Evolutionary conservation across 345 rosid species (phyloP), one percentile per base, ranked within the genome.

Genomic region (Citrus medica): DNA sequence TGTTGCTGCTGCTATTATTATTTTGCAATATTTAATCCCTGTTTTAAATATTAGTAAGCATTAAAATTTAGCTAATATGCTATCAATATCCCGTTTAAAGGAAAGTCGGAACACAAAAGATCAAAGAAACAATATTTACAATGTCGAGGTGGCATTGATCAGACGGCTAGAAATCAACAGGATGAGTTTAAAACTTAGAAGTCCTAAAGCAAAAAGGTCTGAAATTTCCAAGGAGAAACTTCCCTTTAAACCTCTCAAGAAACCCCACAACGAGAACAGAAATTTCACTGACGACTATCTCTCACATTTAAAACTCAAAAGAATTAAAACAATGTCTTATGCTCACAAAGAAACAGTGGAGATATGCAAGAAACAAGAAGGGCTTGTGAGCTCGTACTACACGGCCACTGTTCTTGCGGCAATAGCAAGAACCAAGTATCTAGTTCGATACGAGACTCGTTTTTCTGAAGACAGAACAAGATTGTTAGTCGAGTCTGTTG

Each of bases 381-480:
- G 80, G 24, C 72, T 70, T 30, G 30, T 12, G 7, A 71, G 72
- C 21, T 9, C 74, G 1, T 83, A 83, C 69, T 79, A 83, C 80
- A 48, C 22, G 12, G 83, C 80, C 28, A 76, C 37, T 5, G 14
- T 83, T 10, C 80, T 79, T 5, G 85, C 85, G 9, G 83, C 83
- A 30, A 68, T 79, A 9, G 85, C 80, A 16, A 51, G 71, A 33
- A 83, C 46, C 68, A 75, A 67, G 28, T 83, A 76, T 65, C 33
- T 83, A 25, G 82, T 83, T 30, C 82, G 78, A 14, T 83, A 83
- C 9, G 64, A 79, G 12, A 79, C 71, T 32, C 85, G 82, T 38
- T 79, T 71, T 46, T 48, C 25, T 14, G 58, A 40, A 21, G 78
- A 72, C 67, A 71, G 61, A 67, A 65, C 76, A 67, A 63, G 82